These are phyloP conservation scores for Tetramitus jugosus DNA, from an alignment of 208 protist species.

Conservation along the genomic window DNA sequence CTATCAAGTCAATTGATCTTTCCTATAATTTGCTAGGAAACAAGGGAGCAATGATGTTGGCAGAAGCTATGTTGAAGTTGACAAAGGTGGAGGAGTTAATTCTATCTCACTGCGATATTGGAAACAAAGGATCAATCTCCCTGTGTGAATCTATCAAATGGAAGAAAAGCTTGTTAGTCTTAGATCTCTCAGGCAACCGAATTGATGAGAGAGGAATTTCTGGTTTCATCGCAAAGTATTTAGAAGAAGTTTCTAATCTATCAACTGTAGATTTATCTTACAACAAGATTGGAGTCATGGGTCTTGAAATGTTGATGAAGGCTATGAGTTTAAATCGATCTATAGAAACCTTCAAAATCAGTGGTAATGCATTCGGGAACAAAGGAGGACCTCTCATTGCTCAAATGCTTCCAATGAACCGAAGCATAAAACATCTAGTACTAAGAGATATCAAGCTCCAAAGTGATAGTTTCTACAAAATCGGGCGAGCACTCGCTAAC, in stretches of 20 bases:
- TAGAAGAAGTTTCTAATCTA: not conserved
- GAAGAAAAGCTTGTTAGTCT: not conserved
- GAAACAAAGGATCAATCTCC: not conserved
- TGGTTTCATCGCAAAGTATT: not conserved
- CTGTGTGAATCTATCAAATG: not conserved
- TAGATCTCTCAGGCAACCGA: not conserved
- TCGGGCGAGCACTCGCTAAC: not conserved
- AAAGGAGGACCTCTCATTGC: not conserved
- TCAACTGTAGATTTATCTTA: not conserved
- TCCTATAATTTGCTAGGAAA: not conserved
- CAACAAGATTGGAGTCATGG: not conserved
- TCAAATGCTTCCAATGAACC: no score
- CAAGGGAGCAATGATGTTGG: not conserved
- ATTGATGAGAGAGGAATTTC: not conserved
- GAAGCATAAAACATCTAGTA: no score
- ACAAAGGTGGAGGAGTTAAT: not conserved
- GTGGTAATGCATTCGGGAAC: not conserved
- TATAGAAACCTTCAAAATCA: not conserved
- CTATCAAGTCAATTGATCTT: not conserved
- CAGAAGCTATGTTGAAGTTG: not conserved
- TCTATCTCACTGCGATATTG: not conserved
- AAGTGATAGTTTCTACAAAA: not conserved
- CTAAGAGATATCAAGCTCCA: no score
- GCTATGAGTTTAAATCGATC: not conserved
- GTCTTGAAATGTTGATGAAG: not conserved